A percentile compares a stretch with the other conserved stretches of the same genome.
Conservation (phyloP, 1,284 basidiomycete species). For the Sporisorium reilianum region DNA sequence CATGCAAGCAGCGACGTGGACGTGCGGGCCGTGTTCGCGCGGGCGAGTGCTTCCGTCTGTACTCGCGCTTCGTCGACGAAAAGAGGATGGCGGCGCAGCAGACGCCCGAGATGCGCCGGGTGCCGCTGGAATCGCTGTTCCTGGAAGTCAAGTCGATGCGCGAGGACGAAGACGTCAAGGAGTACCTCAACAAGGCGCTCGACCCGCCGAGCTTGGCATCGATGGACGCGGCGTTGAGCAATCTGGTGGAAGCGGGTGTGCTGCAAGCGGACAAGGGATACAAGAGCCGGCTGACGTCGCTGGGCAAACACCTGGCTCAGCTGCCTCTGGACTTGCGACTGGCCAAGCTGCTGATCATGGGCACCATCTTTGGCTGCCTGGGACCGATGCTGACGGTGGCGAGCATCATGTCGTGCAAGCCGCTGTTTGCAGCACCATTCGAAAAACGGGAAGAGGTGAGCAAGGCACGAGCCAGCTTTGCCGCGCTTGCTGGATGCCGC, state of each 20-base stretch:
- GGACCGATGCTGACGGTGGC: constrained; percentile 71
- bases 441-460: constrained; percentile 85
- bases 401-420: constrained; percentile 86
- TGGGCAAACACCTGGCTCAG: constrained; percentile 83
- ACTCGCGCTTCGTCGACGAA: constrained; percentile 79
- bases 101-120: constrained; percentile 86
- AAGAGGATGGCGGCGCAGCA: constrained; percentile 78
- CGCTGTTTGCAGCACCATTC: constrained; percentile 83
- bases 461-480: constrained; percentile 69
- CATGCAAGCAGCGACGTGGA: constrained; percentile 85
- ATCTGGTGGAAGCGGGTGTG: constrained; percentile 83
- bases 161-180: constrained; percentile 82
- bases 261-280: constrained; percentile 74
- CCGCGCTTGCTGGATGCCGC: constrained; percentile 74
- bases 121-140: constrained; percentile 85
- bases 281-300: constrained; percentile 77
- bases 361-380: constrained; percentile 64
- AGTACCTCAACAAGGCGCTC: constrained; percentile 80
- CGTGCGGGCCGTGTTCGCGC: constrained; percentile 83
- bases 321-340: constrained; percentile 90
- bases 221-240: constrained; percentile 82
- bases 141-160: constrained; percentile 85
- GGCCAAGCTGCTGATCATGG: constrained; percentile 77
- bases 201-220: constrained; percentile 83
- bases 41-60: constrained; percentile 74